Evolutionary conservation across 2,329 filamentous ascomycete species (phyloP), one percentile per base, ranked within the genome.

Genomic region (Trichoderma breve): DNA sequence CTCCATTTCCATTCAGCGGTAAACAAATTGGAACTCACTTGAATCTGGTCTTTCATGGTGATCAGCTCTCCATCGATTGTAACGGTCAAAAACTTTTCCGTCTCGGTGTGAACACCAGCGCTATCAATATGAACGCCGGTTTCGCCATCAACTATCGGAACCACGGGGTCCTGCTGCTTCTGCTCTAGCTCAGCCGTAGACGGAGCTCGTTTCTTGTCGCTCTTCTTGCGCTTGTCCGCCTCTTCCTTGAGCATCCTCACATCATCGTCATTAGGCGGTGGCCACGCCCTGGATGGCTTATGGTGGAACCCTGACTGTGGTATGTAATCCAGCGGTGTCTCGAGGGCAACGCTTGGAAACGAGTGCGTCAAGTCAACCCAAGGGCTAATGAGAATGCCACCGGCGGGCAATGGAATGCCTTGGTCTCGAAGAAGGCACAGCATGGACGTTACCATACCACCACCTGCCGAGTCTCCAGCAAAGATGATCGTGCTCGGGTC

Each of bases 301-400:
- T 98, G 94, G 74, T 97, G 91, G 77, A 99, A 98, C 0, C 96
- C 96, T 75, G 91, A 87, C 1, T 90, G 83, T 5, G 96, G 96
- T 39, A 99, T 95, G 76, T 98, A 98, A 79, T 99, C 96, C 65
- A 93, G 82, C 1, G 89, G 88, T 64, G 89, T 90, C 53, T 94
- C 89, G 6, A 86, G 88, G 2, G 89, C 87, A n/a, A 97, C 88
- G 75, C 95, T 98, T 0, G 96, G 96, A 74, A 98, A 98, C 0
- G 95, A 98, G 79, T 98, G 95, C 0, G 94, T 97, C 68, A 98
- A 83, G 79, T 99, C 96, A 9, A 95, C 94, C 96, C 96, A 99
- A 0, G 96, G 96, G 64, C 94, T 97, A 66, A 98, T 93, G 53
- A 98, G 85, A 58, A 98, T 91, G 5, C 92, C 95, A 1, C 96